Conservation (phyloP, 345 rosid species). For the Bruguiera gymnorhiza region DNA sequence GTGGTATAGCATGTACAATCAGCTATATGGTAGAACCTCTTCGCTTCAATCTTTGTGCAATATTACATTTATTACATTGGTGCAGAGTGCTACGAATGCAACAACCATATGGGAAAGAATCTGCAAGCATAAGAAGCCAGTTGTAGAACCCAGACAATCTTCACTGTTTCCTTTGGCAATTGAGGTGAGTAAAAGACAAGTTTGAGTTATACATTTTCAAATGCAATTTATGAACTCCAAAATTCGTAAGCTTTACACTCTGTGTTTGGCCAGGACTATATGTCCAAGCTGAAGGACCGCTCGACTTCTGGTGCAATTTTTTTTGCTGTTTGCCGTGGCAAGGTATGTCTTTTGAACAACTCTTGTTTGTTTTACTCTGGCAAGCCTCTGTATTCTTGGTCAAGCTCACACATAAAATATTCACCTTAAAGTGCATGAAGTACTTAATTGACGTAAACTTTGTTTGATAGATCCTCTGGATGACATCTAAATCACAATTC, state of each 20-base stretch:
- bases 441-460: not conserved
- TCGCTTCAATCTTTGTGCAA: conserved; percentile 13
- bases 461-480: not conserved
- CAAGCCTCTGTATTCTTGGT: conserved; percentile 5
- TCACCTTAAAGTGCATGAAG: too few relatives aligned
- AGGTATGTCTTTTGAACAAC: conserved; percentile 45
- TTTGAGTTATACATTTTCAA: conserved; percentile 17
- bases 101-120: conserved; percentile 94
- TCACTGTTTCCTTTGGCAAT: conserved; percentile 70
- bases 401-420: too few relatives aligned
- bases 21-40: conserved; percentile 16
- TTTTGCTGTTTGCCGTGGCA: conserved; percentile 98
- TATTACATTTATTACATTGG: conserved; percentile 16
- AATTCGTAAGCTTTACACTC: too few relatives aligned
- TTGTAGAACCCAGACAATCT: conserved; percentile 90
- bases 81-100: conserved; percentile 55
- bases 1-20: conserved; percentile 43
- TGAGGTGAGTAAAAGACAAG: conserved; percentile 44
- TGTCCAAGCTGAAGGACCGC: conserved; percentile 73
- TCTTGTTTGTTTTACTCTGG: conserved; percentile 12
- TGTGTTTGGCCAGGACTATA: conserved; percentile 54
- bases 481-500: not conserved
- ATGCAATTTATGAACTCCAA: not conserved
- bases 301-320: conserved; percentile 77
- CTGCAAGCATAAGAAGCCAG: conserved; percentile 84